Base-by-base conservation (phyloP, 192 early-diverging fungal genomes). In the Rhizophagus prolifer region DNA sequence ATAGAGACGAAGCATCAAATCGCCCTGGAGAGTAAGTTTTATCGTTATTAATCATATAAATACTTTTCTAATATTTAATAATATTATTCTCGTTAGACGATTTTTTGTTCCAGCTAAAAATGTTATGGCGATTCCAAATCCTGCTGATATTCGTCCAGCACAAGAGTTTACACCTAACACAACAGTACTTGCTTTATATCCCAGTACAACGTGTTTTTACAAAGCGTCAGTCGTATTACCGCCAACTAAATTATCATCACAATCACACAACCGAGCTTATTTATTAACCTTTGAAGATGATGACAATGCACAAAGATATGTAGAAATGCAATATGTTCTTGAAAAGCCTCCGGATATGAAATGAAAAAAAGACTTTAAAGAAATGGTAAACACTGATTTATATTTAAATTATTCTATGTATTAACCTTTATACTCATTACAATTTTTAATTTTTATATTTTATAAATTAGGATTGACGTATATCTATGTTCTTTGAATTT, bases 181-280 rank as follows among this genome's bases (percentile, higher is more conserved):
- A 9, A 81, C 83, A 36, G 86, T 89, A 9, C 41, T 89, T 65
- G 88, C 88, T 4, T 61, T 89, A 9, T 89, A 89, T 70, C 86
- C 88, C 16, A 79, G 78, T 10, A 89, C 88, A 5, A 89, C 88
- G 14, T 89, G 88, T 65, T 89, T 89, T 75, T 89, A 89, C 70
- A 83, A 83, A 58, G 88, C 86, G 9, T 81, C 80, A 28, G 83
- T 89, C 4, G 78, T 87, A 2, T 67, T 80, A 3, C 71, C 84
- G 25, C 86, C 86, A 21, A 85, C 79, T 63, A 70, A 47, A 47
- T 28, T 70, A 47, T 46, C 66, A 23, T 36, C 44, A 70, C 30
- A 38, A 67, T 46, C 68, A 3, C 9, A 16, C 28, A n/a, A 31
- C 1, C 23, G 26, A 23, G 10, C 23, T 62, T 70, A 70, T 70